These are phyloP conservation scores for Suhomyces atakaporum DNA, from an alignment of 1,139 yeast species.

Conservation along the genomic window DNA sequence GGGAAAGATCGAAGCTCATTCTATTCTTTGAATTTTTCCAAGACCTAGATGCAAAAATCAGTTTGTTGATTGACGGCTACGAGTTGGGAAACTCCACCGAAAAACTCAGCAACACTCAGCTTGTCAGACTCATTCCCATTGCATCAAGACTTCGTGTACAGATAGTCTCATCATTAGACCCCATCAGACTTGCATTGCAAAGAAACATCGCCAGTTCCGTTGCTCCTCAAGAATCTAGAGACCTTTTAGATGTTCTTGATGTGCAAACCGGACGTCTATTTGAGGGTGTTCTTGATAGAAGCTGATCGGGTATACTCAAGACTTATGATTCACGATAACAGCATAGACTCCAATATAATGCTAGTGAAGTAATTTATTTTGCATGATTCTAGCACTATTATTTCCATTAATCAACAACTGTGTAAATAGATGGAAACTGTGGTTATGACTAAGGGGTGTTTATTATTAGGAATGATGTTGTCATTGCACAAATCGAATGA, in stretches of 20 bases:
- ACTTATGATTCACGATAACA: not conserved
- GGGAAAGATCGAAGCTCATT: constrained; percentile 20
- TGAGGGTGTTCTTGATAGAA: constrained; percentile 42
- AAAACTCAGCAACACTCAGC: constrained; percentile 42
- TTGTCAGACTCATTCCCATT: constrained; percentile 49
- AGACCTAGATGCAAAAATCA: constrained; percentile 43
- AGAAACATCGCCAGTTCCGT: constrained; percentile 1
- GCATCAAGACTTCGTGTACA: constrained; percentile 45
- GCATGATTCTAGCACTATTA: too few species aligned
- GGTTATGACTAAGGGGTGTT: too few species aligned
- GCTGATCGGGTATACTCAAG: too few species aligned
- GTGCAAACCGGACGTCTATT: constrained; percentile 41
- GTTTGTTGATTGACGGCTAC: constrained; percentile 45
- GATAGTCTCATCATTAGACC: constrained; percentile 16
- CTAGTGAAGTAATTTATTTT: too few species aligned
- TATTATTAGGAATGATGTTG: too few species aligned
- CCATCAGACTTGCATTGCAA: constrained; percentile 13
- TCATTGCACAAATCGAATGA: too few species aligned
- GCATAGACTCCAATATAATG: too few species aligned
- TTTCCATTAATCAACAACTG: too few species aligned
- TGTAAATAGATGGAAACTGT: too few species aligned
- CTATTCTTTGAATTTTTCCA: constrained; percentile 43
- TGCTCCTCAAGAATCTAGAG: constrained; percentile 13
- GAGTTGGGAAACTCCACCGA: constrained; percentile 8
- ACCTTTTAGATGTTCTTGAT: constrained; percentile 29